phyloP scores from a whole-genome alignment of 192 early-diverging fungal species.

The Pilaira anomala region DNA sequence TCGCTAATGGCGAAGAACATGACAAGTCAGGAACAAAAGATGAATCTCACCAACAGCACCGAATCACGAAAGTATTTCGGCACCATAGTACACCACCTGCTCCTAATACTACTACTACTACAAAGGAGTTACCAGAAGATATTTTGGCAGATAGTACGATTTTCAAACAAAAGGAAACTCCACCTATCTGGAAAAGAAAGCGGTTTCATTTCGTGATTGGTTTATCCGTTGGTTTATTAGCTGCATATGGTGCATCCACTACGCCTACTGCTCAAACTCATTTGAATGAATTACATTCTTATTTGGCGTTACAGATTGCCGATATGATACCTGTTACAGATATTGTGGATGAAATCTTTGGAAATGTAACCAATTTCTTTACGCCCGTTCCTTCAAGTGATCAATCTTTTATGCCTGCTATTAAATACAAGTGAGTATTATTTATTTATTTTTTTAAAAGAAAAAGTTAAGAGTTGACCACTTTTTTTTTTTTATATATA shows the following conservation, averaged over 20 bases:
- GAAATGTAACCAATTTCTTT: slow-evolving; percentile 59
- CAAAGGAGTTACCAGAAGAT: slow-evolving; percentile 19
- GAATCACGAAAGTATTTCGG: neutral
- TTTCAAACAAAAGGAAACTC: neutral
- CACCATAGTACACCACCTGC: neutral
- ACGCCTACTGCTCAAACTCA: slow-evolving; percentile 38
- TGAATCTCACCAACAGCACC: neutral
- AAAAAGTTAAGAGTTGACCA: slow-evolving; percentile 24
- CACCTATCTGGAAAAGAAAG: slow-evolving; percentile 30
- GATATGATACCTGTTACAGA: slow-evolving; percentile 68
- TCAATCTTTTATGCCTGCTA: slow-evolving; percentile 50
- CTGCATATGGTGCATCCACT: slow-evolving; percentile 34
- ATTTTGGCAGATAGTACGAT: slow-evolving; percentile 22
- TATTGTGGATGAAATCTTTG: slow-evolving; percentile 65
- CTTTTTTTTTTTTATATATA: neutral
- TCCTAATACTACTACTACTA: neutral
- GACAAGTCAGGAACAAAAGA: neutral
- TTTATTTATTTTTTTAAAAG: neutral
- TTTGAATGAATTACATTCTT: slow-evolving; percentile 37
- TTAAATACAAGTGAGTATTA: slow-evolving; percentile 10
- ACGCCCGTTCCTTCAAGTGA: slow-evolving; percentile 43
- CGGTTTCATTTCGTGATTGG: slow-evolving; percentile 30
- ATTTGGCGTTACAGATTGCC: slow-evolving; percentile 41
- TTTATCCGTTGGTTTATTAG: slow-evolving; percentile 20
- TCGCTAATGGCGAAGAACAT: neutral